phyloP scores from a whole-genome alignment of 2,329 filamentous ascomycete genomes.

The Colletotrichum sp. region DNA sequence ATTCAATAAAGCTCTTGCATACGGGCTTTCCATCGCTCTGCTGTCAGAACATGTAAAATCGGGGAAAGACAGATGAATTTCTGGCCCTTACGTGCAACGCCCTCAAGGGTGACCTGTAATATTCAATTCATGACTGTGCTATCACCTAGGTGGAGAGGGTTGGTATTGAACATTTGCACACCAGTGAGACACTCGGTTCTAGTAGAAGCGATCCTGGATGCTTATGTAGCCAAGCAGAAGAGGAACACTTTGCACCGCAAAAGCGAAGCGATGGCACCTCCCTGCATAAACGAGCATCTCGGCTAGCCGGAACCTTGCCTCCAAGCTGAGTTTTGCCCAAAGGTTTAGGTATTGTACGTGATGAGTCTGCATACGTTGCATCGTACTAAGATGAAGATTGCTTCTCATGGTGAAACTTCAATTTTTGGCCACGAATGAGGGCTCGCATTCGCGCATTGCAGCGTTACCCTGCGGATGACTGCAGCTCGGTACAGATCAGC shows the following conservation, averaged over 20 bases:
- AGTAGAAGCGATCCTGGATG: not conserved
- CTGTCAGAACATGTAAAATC: not conserved
- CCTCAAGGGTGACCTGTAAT: not conserved
- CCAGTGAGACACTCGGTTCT: not conserved
- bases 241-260: not conserved
- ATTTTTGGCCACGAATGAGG: not conserved
- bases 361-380: not conserved
- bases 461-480: not conserved
- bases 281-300: not conserved
- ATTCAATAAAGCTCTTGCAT: not conserved
- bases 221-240: not conserved
- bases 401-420: not conserved
- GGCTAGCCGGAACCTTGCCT: not conserved
- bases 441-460: not conserved
- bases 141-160: not conserved
- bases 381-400: not conserved
- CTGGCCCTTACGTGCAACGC: not conserved
- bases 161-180: not conserved
- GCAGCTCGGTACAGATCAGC: not conserved
- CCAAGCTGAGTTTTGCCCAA: not conserved
- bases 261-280: not conserved
- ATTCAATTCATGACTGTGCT: not conserved
- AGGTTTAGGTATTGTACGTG: not conserved
- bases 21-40: not conserved
- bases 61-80: not conserved